Conservation (phyloP, 2,329 filamentous ascomycete genomes). For the Sclerotinia nivalis region DNA sequence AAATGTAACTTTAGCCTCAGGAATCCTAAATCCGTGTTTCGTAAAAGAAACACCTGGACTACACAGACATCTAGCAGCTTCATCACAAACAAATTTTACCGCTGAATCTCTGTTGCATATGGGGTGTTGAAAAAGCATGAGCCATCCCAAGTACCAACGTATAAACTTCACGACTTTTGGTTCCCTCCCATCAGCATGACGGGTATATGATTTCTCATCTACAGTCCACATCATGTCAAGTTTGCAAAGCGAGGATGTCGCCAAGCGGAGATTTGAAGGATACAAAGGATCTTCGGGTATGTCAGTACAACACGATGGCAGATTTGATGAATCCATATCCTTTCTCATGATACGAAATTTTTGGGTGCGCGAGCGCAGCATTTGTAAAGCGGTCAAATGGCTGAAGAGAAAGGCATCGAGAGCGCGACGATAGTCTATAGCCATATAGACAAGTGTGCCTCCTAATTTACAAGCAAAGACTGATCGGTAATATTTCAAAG, state of each 20-base stretch:
- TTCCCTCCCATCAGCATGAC: no score
- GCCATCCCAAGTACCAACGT: neutral
- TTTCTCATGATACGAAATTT: neutral
- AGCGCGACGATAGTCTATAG: neutral
- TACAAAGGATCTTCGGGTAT: neutral
- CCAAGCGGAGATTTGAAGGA: neutral
- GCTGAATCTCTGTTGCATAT: neutral
- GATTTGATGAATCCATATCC: neutral
- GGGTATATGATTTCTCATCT: neutral
- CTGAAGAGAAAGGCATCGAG: neutral
- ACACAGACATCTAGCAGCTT: neutral
- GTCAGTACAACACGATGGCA: neutral
- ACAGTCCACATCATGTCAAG: neutral
- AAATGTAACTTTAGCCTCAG: neutral
- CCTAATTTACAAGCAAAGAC: neutral
- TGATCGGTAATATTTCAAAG: constrained; percentile 2
- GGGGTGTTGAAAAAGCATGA: neutral
- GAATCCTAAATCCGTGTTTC: neutral
- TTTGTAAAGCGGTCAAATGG: neutral
- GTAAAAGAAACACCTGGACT: neutral
- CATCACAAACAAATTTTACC: neutral
- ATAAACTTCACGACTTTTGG: neutral
- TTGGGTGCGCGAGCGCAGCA: neutral
- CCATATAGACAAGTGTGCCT: neutral
- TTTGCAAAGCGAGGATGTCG: neutral